Base-by-base conservation (phyloP, 139 green algal species). In the Edaphochlamys debaryana region DNA sequence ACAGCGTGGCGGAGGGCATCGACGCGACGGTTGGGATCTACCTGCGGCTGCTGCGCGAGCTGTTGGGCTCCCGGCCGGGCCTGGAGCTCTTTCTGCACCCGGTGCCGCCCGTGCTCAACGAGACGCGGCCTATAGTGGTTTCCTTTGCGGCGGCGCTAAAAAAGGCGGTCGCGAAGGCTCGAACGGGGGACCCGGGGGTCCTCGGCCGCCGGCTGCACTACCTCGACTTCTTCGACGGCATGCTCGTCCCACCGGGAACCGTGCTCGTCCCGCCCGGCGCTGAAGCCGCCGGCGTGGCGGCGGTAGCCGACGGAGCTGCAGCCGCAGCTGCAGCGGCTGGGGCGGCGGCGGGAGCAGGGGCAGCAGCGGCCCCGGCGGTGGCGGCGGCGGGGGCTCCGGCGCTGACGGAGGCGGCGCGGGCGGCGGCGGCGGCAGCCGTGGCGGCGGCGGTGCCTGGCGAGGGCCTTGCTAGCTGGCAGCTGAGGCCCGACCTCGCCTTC, bases 21-120 rank as follows among this genome's bases (percentile, higher is more conserved):
- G 38, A 69, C 20, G 92, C 90, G 8, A 93, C 91, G 50, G 80
- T 95, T 0, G 75, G 78, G 48, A 92, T 96, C 37, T 96, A 96
- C 84, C 25, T 90, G 54, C 45, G 76, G 36, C 45, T 70, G 22
- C 7, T 79, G 9, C 64, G 48, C 17, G 4, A 37, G 4, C 71
- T 79, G 42, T 36, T 54, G 45, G 13, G 13, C 45, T 9, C 9
- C 45, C 9, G 13, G 45, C 45, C 45, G 45, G 45, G 45, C n/a
- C 63, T 80, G 27, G 60, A 88, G 71, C 50, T 97, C 3, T 94
- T 92, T 56, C 86, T 97, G 2, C 94, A 97, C 85, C 91, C 93
- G 5, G 79, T 95, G 41, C 85, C 91, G 23, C 90, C 94, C 23
- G 91, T 96, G 29, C 70, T 97, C 40, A 86, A 93, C 22, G 89